phyloP scores from a whole-genome alignment of 1,139 yeast genomes.

The Diutina rugosa region DNA sequence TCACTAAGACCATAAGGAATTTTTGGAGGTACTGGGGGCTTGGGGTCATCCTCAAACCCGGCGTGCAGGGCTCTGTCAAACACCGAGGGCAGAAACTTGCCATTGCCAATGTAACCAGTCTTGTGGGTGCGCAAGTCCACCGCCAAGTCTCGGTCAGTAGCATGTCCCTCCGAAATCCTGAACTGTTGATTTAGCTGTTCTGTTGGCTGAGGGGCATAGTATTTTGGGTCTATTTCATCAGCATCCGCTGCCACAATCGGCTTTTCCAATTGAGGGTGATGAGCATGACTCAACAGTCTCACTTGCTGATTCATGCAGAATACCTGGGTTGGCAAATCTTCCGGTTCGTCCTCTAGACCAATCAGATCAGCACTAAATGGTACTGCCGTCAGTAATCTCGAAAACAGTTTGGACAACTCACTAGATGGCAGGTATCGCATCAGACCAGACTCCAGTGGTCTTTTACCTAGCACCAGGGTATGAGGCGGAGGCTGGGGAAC shows the following conservation, averaged over 20 bases:
- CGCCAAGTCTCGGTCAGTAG: constrained; percentile 11
- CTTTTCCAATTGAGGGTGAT: constrained; percentile 4
- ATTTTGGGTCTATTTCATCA: constrained; percentile 31
- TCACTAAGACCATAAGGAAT: constrained; percentile 38
- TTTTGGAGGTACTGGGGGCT: constrained; percentile 40
- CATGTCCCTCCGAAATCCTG: constrained; percentile 13
- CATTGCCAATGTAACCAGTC: constrained; percentile 15
- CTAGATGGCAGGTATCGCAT: not conserved
- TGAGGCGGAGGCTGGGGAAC: not conserved
- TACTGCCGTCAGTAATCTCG: constrained; percentile 5
- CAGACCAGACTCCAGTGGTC: not conserved
- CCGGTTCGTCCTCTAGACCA: constrained; percentile 20
- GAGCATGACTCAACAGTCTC: constrained; percentile 13
- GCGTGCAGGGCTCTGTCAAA: constrained; percentile 11
- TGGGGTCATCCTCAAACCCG: constrained; percentile 4
- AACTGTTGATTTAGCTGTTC: constrained; percentile 19
- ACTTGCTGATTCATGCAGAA: constrained; percentile 23
- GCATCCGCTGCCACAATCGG: constrained; percentile 12
- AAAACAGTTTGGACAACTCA: not conserved
- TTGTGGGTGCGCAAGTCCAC: constrained; percentile 9
- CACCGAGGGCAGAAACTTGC: constrained; percentile 26
- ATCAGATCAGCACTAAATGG: constrained; percentile 36
- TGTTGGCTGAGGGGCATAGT: constrained; percentile 35
- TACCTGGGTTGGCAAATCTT: constrained; percentile 24
- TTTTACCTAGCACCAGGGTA: not conserved